Evolutionary conservation across 176 grass and related monocot genomes (phyloP).

Genomic region (Oryza meyeriana): DNA sequence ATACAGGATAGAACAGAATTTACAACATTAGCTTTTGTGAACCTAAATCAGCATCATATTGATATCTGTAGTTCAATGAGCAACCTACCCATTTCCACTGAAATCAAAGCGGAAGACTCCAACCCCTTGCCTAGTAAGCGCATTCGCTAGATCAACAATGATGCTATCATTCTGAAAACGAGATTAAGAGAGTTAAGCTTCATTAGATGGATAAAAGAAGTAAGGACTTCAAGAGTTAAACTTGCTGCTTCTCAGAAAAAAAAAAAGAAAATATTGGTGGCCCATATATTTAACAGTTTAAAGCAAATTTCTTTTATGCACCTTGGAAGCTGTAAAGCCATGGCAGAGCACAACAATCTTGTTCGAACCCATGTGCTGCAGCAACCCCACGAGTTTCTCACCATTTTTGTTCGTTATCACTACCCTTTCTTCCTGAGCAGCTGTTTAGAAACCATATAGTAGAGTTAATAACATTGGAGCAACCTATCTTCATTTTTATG

Average conservation of each 20-base stretch:
- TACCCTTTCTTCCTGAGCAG: slow-evolving; percentile 40
- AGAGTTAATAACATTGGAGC: background rate
- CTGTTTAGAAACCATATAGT: slow-evolving; percentile 27
- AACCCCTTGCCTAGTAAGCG: slow-evolving; percentile 58
- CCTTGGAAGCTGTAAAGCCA: slow-evolving; percentile 75
- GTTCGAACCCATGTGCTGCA: slow-evolving; percentile 61
- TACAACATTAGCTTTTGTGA: background rate
- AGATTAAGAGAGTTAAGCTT: background rate
- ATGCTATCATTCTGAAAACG: slow-evolving; percentile 56
- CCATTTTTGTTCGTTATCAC: slow-evolving; percentile 64
- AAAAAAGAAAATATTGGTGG: background rate
- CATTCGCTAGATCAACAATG: slow-evolving; percentile 56
- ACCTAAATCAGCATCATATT: background rate
- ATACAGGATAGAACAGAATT: background rate
- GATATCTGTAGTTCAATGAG: background rate
- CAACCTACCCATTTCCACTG: slow-evolving; percentile 86
- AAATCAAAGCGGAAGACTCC: slow-evolving; percentile 86
- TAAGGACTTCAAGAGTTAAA: background rate
- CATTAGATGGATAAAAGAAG: background rate
- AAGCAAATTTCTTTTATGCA: slow-evolving; percentile 19
- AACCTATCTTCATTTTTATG: background rate
- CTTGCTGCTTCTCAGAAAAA: background rate
- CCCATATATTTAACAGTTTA: background rate
- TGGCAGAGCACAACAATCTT: slow-evolving; percentile 80
- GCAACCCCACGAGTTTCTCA: slow-evolving; percentile 68